Conservation (phyloP, 306 rosid species). For the Leucaena leucocephala region DNA sequence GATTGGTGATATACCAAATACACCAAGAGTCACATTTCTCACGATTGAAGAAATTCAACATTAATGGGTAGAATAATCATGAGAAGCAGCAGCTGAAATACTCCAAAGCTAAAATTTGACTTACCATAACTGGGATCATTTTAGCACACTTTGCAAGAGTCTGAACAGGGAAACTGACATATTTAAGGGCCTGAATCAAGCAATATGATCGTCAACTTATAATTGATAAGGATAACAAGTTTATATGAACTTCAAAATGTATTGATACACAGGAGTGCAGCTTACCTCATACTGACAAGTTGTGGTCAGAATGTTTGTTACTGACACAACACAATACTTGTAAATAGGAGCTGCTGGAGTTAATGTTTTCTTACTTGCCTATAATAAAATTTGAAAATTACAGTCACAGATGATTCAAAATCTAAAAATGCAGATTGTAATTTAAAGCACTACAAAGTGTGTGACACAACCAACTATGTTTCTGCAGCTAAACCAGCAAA, state of each 20-base stretch:
- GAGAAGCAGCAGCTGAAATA: constrained; percentile 2
- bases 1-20: neutral
- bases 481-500: neutral
- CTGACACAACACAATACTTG: constrained; percentile 78
- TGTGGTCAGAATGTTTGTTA: constrained; percentile 87
- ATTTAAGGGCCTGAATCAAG: constrained; percentile 86
- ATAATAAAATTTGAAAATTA: constrained; percentile 28
- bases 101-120: constrained; percentile 27
- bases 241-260: constrained; percentile 1
- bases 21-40: neutral
- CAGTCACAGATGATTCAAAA: neutral
- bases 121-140: constrained; percentile 99
- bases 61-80: neutral
- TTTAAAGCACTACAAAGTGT: constrained; percentile 27
- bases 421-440: neutral
- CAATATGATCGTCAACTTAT: constrained; percentile 11
- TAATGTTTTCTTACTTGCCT: constrained; percentile 81
- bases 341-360: constrained; percentile 90
- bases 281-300: constrained; percentile 95
- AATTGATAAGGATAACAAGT: constrained; percentile 16
- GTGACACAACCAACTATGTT: neutral
- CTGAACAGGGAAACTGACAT: constrained; percentile 97
- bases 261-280: constrained; percentile 1
- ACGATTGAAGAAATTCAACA: constrained; percentile 6
- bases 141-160: constrained; percentile 72